These are phyloP conservation scores for Malus hybrid DNA, from an alignment of 331 rosid species.

Conservation along the genomic window DNA sequence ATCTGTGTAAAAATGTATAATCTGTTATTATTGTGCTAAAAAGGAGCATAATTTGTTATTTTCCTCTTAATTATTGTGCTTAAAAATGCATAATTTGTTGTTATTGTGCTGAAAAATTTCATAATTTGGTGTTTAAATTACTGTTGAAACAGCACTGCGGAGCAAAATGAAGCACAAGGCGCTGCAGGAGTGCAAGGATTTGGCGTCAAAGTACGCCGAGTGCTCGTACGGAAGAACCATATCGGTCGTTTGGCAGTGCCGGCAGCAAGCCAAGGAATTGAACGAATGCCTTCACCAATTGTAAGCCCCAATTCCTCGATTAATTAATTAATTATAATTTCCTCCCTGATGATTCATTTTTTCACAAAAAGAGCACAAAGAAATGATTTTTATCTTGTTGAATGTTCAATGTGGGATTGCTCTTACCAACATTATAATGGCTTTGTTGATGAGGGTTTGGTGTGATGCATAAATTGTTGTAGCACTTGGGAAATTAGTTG, in stretches of 20 bases:
- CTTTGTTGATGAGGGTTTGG: too few species aligned
- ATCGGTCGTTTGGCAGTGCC: conserved; percentile 81
- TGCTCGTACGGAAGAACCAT: conserved; percentile 75
- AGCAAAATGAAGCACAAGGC: conserved; percentile 98
- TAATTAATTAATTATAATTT: too few species aligned
- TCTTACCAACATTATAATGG: too few species aligned
- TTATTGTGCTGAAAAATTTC: too few species aligned
- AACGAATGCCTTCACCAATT: conserved; percentile 76
- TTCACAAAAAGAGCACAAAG: too few species aligned
- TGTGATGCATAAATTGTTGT: too few species aligned
- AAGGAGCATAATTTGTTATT: too few species aligned
- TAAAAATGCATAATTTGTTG: too few species aligned
- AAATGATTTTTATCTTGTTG: background rate
- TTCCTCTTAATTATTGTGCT: background rate
- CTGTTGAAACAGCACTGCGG: conserved; percentile 46
- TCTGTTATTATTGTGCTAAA: too few species aligned
- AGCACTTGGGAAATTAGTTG: too few species aligned
- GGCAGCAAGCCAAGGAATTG: conserved; percentile 71
- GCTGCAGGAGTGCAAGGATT: conserved; percentile 65
- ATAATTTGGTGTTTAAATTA: background rate
- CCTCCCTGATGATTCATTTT: background rate
- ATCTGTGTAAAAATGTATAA: too few species aligned
- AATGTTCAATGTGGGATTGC: too few species aligned
- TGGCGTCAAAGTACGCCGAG: conserved; percentile 69
- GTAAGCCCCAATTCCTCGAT: conserved; percentile 32